Base-by-base conservation (phyloP, 2,329 filamentous ascomycete species). In the Penicillium sumatraense region DNA sequence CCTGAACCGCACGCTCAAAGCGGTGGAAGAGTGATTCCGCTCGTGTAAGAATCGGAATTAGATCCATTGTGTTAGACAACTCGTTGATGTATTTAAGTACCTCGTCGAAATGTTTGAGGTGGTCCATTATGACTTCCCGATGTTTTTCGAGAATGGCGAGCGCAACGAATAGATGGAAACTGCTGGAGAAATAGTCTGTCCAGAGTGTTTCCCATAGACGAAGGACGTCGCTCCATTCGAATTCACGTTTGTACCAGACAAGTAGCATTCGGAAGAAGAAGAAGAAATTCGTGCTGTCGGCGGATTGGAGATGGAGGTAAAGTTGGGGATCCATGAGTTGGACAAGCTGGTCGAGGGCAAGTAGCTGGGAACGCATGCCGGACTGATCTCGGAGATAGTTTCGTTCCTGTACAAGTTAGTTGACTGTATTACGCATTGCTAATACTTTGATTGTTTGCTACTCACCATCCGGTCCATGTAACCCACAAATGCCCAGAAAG, bases 231-330 rank as follows among this genome's bases (percentile, higher is more conserved):
- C 83, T 73, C 91, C 93, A 99, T 63, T 86, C 84, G 67, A 99
- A 99, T 75, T 99, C 95, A 45, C 95, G 89, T 80, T 99, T 99
- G 75, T 95, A 99, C 95, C 95, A 99, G 9, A 99, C 95, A 1
- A 99, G 82, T 29, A 99, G 82, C 95, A 98, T 98, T 57, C 95
- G 90, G 85, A 98, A 99, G 81, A 99, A 98, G 80, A 99, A 99
- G 77, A 99, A 99, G 76, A 99, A 99, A 73, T 99, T 99, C 21
- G 95, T 99, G 68, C 90, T 96, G 68, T 99, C 96, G 18, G 93
- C 90, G 14, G 85, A 87, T 72, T 96, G 86, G 0, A 99, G 84
- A 67, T 99, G 95, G 2, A 90, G 82, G 75, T 97, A 98, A 7
- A 99, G 86, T 70, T 92, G 90, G 0, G 96, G 95, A 64, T 99